Conservation (phyloP, 2,329 filamentous ascomycete species). For the Boeremia exigua region DNA sequence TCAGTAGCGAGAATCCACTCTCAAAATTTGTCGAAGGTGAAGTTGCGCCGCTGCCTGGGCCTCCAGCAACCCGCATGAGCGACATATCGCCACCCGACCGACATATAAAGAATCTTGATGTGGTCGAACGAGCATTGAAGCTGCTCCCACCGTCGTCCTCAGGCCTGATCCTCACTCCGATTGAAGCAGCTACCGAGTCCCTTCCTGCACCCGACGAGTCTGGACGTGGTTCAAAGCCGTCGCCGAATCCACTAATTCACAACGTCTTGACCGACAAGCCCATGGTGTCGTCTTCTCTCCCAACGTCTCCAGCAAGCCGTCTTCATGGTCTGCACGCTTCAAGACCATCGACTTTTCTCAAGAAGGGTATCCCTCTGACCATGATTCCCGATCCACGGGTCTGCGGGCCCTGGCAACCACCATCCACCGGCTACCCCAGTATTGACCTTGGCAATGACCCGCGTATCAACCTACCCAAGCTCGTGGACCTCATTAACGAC, state of each 20-base stretch:
- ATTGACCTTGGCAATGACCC: conserved; percentile 75
- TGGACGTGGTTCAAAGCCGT: conserved; percentile 51
- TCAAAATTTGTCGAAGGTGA: conserved; percentile 51
- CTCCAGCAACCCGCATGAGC: conserved; percentile 20
- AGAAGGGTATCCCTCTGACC: conserved; percentile 87
- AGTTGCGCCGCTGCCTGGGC: conserved; percentile 25
- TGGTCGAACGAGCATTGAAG: conserved; percentile 73
- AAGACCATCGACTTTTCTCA: conserved; percentile 78
- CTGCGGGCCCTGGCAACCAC: conserved; percentile 69
- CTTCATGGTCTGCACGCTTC: conserved; percentile 43
- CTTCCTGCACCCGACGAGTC: conserved; percentile 57
- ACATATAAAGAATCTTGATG: conserved; percentile 74
- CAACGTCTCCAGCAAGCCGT: conserved; percentile 53
- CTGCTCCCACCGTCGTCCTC: conserved; percentile 85
- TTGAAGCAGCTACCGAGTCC: conserved; percentile 71
- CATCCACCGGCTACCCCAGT: conserved; percentile 63
- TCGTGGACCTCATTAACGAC: conserved; percentile 89
- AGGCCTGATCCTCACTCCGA: conserved; percentile 84
- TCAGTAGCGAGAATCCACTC: conserved; percentile 51
- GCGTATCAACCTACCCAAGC: conserved; percentile 79
- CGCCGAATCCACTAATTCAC: conserved; percentile 87
- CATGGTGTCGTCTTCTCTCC: conserved; percentile 87
- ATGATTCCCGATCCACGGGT: conserved; percentile 76
- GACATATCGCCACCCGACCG: conserved; percentile 32
- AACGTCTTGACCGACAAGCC: conserved; percentile 96